These are phyloP conservation scores for Aspergillus proliferans DNA, from an alignment of 2,329 filamentous ascomycete species.

Conservation along the genomic window DNA sequence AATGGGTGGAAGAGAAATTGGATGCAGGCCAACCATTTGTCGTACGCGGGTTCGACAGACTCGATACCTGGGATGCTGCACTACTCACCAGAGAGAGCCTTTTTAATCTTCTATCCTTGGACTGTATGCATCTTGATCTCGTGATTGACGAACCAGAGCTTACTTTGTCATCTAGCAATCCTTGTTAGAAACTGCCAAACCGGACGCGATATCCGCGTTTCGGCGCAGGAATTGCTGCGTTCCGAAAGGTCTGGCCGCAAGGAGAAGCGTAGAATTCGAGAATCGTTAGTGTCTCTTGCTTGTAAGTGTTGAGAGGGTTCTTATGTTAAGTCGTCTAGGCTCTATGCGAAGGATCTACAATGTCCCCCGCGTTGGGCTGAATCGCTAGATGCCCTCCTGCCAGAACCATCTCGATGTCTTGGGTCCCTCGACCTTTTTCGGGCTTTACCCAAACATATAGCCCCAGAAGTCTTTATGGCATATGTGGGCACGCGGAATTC, in stretches of 20 bases:
- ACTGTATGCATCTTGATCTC: conserved; percentile 14
- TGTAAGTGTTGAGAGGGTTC: conserved; percentile 6
- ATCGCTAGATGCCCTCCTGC: conserved; percentile 23
- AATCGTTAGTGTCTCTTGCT: conserved; percentile 15
- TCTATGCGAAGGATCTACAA: conserved; percentile 30
- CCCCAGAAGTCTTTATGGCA: conserved; percentile 33
- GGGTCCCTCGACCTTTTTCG: conserved; percentile 30
- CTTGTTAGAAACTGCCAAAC: conserved; percentile 30
- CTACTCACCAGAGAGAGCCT: conserved; percentile 26
- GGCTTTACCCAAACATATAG: conserved; percentile 26
- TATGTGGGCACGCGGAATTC: conserved; percentile 31
- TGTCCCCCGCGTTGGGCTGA: conserved; percentile 28
- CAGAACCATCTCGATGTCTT: conserved; percentile 25
- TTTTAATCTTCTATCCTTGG: conserved; percentile 27
- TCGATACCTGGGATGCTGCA: conserved; percentile 20
- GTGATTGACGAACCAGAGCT: not conserved
- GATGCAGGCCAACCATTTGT: conserved; percentile 29
- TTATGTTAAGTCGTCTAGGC: conserved; percentile 21
- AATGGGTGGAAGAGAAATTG: conserved; percentile 25
- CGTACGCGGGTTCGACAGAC: conserved; percentile 27
- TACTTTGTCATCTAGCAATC: conserved; percentile 17
- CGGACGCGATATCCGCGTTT: conserved; percentile 27
- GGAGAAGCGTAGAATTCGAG: conserved; percentile 5
- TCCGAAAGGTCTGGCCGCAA: conserved; percentile 11
- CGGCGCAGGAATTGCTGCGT: conserved; percentile 27